phyloP scores from a whole-genome alignment of 2,329 filamentous ascomycete genomes.

The Phaeoacremonium minimum region DNA sequence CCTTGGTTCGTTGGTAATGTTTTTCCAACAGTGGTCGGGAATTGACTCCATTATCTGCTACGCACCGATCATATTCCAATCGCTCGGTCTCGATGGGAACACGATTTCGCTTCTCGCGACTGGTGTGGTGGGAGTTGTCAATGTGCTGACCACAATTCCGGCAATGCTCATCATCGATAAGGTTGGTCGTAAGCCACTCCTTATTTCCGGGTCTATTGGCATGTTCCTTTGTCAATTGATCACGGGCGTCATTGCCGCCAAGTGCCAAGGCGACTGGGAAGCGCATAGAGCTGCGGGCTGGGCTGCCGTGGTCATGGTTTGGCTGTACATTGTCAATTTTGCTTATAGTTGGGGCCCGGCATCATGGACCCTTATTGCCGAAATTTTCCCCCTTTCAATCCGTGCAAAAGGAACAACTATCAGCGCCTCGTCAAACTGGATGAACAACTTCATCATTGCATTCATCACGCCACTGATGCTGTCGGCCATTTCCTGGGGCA shows the following conservation, averaged over 20 bases:
- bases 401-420: constrained; percentile 29
- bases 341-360: constrained; percentile 2
- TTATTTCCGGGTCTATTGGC: constrained; percentile 10
- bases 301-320: constrained; percentile 5
- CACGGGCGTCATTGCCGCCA: constrained; percentile 16
- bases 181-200: constrained; percentile 4
- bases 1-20: constrained; percentile 24
- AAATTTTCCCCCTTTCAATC: constrained; percentile 28
- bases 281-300: constrained; percentile 1
- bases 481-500: constrained; percentile 40
- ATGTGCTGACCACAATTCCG: constrained; percentile 23
- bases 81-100: constrained; percentile 51
- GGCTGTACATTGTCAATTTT: constrained; percentile 7
- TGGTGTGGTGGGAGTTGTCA: constrained; percentile 54
- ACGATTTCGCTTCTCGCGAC: constrained; percentile 52
- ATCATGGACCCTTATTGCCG: constrained; percentile 10
- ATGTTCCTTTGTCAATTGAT: constrained; percentile 12
- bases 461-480: constrained; percentile 14
- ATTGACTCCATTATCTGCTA: constrained; percentile 34
- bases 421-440: constrained; percentile 28
- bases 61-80: constrained; percentile 33
- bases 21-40: constrained; percentile 4
- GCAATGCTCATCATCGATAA: constrained; percentile 6
- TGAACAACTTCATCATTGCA: constrained; percentile 31
- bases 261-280: constrained; percentile 5